Evolutionary conservation across 2,329 filamentous ascomycete species (phyloP), one percentile per base, ranked within the genome.

Genomic region (Aspergillus chevalieri): DNA sequence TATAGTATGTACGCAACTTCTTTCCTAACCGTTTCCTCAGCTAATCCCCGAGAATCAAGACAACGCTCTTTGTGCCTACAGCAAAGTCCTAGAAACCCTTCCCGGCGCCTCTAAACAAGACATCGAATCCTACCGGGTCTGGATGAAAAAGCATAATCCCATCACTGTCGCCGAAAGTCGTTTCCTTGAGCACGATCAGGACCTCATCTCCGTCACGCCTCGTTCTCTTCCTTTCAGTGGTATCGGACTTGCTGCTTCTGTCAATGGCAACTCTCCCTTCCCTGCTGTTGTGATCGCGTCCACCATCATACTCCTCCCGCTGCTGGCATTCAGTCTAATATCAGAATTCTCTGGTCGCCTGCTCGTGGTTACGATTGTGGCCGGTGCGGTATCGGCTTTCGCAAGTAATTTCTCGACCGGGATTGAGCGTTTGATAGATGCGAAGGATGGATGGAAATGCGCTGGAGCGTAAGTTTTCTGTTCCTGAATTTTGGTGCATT

Each of bases 251-350:
- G 34, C 34, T 60, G 59, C 21, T 19, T 52, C 6, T 50, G 55
- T 6, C 45, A 55, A 7, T 49, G 51, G 15, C 21, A 57, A 4
- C 50, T 52, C 9, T 53, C 59, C 12, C 42, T 68, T 69, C 43
- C 61, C 65, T 39, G 65, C 69, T 3, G 75, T 78, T 6, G 59
- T 74, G 17, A 74, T 77, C 1, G 65, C 78, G 8, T 77, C 77
- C 0, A 68, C 73, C 0, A 75, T 77, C 0, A 69, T 85, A 2
- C 65, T 85, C 5, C 66, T 82, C 0, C 82, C 83, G 0, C 70
- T 84, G 1, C 58, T 85, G 7, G 75, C 79, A 0, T 86, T 85
- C 58, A 65, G 74, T 4, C 71, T 82, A 19, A 78, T 85, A 17
- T 73, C 77, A 0, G 75, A 77, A 5, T 81, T 84, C 52, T 61